A percentile compares a stretch with the other conserved stretches of the same genome.
Conservation (phyloP, 106 monocot species). For the Phalaenopsis equestris region DNA sequence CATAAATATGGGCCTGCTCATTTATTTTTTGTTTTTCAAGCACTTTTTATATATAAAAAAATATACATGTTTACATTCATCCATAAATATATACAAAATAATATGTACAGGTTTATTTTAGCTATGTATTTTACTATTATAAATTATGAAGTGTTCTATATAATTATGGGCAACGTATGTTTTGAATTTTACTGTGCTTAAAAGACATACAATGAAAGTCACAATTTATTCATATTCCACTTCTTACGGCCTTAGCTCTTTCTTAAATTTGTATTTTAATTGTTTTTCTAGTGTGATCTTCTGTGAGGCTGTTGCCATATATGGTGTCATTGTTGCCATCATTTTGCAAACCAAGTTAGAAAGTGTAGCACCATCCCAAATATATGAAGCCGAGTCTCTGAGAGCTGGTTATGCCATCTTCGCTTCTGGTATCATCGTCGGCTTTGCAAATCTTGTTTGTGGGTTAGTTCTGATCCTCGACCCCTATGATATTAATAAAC, state of each 20-base stretch:
- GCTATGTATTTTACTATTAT: no score
- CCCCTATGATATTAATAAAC: not conserved
- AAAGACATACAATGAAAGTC: no score
- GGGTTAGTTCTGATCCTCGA: slow-evolving; percentile 39
- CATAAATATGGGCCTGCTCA: no score
- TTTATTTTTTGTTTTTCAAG: no score
- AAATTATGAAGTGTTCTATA: no score
- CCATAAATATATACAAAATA: no score
- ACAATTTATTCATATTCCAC: not conserved
- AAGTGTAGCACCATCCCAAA: slow-evolving; percentile 61
- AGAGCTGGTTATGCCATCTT: slow-evolving; percentile 95
- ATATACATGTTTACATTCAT: no score
- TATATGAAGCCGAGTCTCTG: slow-evolving; percentile 68
- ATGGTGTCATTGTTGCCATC: slow-evolving; percentile 94
- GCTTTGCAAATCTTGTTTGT: slow-evolving; percentile 88
- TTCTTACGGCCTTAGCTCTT: no score
- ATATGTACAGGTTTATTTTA: no score
- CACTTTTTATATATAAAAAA: no score
- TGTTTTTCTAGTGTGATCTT: slow-evolving; percentile 71
- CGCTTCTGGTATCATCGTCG: slow-evolving; percentile 86
- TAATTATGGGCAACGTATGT: no score
- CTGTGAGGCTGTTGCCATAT: slow-evolving; percentile 96
- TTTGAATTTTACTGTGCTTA: no score
- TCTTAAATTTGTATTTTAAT: not conserved
- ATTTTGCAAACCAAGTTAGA: slow-evolving; percentile 92